A percentile compares a stretch with the other conserved stretches of the same genome.
These are phyloP conservation scores for Pharnaceum exiguum DNA, from an alignment of 148 eudicot genomes.

Conservation along the genomic window DNA sequence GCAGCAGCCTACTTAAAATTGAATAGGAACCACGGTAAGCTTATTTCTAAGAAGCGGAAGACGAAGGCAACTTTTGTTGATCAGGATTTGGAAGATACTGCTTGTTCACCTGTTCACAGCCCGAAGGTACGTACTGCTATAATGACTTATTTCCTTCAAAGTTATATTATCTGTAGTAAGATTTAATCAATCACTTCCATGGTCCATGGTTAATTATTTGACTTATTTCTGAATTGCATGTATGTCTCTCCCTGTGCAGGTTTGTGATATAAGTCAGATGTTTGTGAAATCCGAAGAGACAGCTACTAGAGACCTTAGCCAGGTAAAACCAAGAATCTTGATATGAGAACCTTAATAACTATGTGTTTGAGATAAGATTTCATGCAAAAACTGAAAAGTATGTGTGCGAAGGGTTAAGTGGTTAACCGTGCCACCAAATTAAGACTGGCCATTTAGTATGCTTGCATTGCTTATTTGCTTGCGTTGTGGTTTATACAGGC, in stretches of 20 bases:
- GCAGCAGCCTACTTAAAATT: background rate
- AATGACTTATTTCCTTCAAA: background rate
- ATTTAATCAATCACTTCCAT: background rate
- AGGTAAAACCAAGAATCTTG: conserved; percentile 9
- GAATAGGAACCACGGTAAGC: background rate
- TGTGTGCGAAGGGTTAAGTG: too few relatives aligned
- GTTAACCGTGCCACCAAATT: too few relatives aligned
- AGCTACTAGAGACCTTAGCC: background rate
- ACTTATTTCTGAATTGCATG: background rate
- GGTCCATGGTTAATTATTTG: background rate
- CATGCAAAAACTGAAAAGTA: too few relatives aligned
- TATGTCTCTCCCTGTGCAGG: background rate
- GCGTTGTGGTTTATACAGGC: background rate
- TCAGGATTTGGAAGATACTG: conserved; percentile 40
- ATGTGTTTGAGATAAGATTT: background rate
- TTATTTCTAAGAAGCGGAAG: conserved; percentile 13
- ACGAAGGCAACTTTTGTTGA: conserved; percentile 5
- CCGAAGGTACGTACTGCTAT: too few relatives aligned
- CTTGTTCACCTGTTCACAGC: conserved; percentile 25
- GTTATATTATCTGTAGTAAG: background rate
- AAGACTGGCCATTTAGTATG: too few relatives aligned
- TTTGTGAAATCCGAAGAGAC: conserved; percentile 7
- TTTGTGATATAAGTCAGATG: conserved; percentile 4
- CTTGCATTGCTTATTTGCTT: background rate
- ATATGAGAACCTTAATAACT: background rate